Evolutionary conservation across 164 flowering plant genomes (phyloP).

Genomic region (Aristolochia californica): DNA sequence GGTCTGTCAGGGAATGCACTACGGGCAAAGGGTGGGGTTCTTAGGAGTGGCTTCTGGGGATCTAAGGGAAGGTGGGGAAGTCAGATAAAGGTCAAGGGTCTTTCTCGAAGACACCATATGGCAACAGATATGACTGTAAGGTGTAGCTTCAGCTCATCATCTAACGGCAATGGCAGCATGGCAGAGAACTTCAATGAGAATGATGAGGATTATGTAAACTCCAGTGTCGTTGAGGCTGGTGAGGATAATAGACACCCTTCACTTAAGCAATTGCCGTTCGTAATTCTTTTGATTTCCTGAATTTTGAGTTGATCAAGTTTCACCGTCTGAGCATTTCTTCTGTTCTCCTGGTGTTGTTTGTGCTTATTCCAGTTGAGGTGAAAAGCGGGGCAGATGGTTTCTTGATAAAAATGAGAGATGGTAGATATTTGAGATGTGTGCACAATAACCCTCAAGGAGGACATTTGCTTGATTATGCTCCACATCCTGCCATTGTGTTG

Average conservation of each 20-base stretch:
- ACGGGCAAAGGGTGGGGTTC: conserved; percentile 25
- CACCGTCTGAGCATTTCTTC: not conserved
- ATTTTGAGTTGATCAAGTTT: not conserved
- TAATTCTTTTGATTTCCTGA: not conserved
- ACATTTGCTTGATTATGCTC: conserved; percentile 84
- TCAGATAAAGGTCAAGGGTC: conserved; percentile 15
- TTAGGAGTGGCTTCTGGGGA: conserved; percentile 50
- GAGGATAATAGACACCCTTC: conserved; percentile 1
- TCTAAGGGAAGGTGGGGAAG: conserved; percentile 16
- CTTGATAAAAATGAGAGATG: conserved; percentile 92
- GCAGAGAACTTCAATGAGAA: conserved; percentile 80
- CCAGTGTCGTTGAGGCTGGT: conserved; percentile 96
- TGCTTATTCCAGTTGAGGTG: conserved; percentile 69
- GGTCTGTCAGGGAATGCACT: conserved; percentile 24
- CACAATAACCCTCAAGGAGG: conserved; percentile 95
- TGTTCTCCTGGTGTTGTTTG: not conserved
- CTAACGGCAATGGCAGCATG: conserved; percentile 75
- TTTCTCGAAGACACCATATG: conserved; percentile 10
- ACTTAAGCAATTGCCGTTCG: not conserved
- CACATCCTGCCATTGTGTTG: conserved; percentile 94
- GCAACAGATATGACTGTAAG: conserved; percentile 22
- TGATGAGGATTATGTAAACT: conserved; percentile 82
- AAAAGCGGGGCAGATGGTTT: conserved; percentile 90
- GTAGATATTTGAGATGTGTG: conserved; percentile 67
- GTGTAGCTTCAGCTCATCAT: conserved; percentile 71